These are phyloP conservation scores for Pseudopyrenochaeta lycopersici DNA, from an alignment of 2,329 filamentous ascomycete genomes.

Conservation along the genomic window DNA sequence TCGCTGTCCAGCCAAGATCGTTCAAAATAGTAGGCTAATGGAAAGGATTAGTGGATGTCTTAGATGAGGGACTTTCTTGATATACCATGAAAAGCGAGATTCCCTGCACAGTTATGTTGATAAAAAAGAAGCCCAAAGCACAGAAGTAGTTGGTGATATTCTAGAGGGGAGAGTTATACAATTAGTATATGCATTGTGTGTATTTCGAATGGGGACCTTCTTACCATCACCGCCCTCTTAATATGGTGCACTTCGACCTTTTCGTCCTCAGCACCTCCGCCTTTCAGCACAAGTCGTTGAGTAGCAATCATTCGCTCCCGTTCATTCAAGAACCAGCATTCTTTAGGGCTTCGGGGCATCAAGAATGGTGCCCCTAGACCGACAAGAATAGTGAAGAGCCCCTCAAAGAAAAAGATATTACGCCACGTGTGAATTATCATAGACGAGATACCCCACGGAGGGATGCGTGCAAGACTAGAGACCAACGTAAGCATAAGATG, in stretches of 20 bases:
- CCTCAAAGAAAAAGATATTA: constrained; percentile 70
- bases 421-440: constrained; percentile 57
- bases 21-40: constrained; percentile 48
- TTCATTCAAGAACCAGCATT: constrained; percentile 61
- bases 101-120: constrained; percentile 68
- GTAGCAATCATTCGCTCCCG: constrained; percentile 64
- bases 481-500: constrained; percentile 2
- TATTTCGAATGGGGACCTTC: no score
- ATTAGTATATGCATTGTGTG: no score
- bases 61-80: not conserved
- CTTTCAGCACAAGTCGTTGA: constrained; percentile 61
- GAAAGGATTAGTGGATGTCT: not conserved
- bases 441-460: constrained; percentile 59
- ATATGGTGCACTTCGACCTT: constrained; percentile 60
- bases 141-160: constrained; percentile 69
- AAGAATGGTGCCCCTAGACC: constrained; percentile 60
- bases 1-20: constrained; percentile 49
- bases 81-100: constrained; percentile 52
- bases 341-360: constrained; percentile 61
- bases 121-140: constrained; percentile 66
- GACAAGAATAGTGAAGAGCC: constrained; percentile 62
- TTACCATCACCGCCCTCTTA: constrained; percentile 56
- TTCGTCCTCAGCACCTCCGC: constrained; percentile 57
- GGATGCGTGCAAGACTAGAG: constrained; percentile 53
- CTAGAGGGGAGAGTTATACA: no score